Base-by-base conservation (phyloP, 371 early-diverging fungal species). In the Mortierella sp. region DNA sequence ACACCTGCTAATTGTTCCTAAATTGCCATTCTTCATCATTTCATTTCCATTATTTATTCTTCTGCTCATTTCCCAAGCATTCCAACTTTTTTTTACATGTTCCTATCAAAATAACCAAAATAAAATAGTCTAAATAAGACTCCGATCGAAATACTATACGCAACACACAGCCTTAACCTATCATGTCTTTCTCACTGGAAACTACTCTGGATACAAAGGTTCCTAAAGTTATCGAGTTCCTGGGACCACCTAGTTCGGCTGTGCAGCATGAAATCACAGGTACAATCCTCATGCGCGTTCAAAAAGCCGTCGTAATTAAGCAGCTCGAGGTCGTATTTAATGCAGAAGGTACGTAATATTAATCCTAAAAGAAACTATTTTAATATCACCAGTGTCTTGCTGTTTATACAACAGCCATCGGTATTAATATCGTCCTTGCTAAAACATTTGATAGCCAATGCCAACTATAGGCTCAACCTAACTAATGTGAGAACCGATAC, bases 241-340 rank as follows among this genome's bases (percentile, higher is more conserved):
- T 80, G 17, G 80, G 80, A 8, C 55, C 70, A 13, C 68, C 75
- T 4, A 70, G 68, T n/a, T 10, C 61, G 15, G 3, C 56, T 13
- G 47, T 74, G 2, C 59, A 55, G 12, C 80, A 80, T 31, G 56
- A 67, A 12, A 55, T 80, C 32, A 32, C 80, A 1, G 80, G 80
- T 31, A 65, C 56, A 2, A 26, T 80, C 8, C 66, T 29, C 3
- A 32, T 80, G 17, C 32, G 40, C n/a, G 71, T 74, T 12, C 64
- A 67, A 42, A 73, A 73, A 35, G 42, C 80, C n/a, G 26, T 74
- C 15, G 63, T 66, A 34, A 35, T 80, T 34, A 80, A 74, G 45
- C 71, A 70, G 17, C 64, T 74, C 58, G 35, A 34, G 9, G 75
- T 80, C 29, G 15, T 53, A 0, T 71, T 80, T 42, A 31, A 63